Conservation (phyloP, 352 stramenopile genomes). For the Saprolegnia diclina region DNA sequence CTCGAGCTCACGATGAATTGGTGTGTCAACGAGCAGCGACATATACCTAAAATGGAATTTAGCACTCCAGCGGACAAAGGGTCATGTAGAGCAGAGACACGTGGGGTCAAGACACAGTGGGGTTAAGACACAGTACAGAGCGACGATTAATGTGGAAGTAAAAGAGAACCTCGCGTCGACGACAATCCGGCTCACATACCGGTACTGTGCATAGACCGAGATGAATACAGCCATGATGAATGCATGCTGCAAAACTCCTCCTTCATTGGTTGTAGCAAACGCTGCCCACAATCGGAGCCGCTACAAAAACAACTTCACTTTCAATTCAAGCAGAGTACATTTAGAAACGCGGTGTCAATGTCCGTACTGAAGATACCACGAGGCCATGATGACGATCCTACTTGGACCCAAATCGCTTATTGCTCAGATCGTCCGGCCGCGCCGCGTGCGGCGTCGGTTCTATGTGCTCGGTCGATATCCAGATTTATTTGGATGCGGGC, state of each 20-base stretch:
- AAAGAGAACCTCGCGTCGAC: constrained; percentile 10
- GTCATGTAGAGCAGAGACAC: constrained; percentile 13
- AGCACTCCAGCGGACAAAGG: too few relatives aligned
- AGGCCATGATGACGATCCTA: background rate
- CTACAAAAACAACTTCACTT: too few relatives aligned
- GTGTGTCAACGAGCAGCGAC: constrained; percentile 16
- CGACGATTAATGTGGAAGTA: constrained; percentile 17
- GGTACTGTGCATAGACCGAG: constrained; percentile 12
- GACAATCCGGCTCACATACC: constrained; percentile 1
- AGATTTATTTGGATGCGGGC: too few relatives aligned
- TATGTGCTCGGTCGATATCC: too few relatives aligned
- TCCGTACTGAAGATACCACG: constrained; percentile 10
- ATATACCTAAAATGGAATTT: too few relatives aligned
- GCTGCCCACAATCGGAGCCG: background rate
- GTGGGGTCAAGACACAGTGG: too few relatives aligned
- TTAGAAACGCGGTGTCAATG: too few relatives aligned
- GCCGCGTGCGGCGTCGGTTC: too few relatives aligned
- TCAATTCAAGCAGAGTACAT: too few relatives aligned
- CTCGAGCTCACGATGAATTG: constrained; percentile 17
- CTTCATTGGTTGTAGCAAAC: constrained; percentile 10
- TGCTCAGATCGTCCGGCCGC: too few relatives aligned
- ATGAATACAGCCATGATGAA: constrained; percentile 8
- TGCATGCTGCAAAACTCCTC: background rate
- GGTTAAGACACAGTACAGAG: constrained; percentile 19
- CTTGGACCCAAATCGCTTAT: too few relatives aligned